Conservation (phyloP, 2,329 filamentous ascomycete species). For the Lithohypha guttulata region DNA sequence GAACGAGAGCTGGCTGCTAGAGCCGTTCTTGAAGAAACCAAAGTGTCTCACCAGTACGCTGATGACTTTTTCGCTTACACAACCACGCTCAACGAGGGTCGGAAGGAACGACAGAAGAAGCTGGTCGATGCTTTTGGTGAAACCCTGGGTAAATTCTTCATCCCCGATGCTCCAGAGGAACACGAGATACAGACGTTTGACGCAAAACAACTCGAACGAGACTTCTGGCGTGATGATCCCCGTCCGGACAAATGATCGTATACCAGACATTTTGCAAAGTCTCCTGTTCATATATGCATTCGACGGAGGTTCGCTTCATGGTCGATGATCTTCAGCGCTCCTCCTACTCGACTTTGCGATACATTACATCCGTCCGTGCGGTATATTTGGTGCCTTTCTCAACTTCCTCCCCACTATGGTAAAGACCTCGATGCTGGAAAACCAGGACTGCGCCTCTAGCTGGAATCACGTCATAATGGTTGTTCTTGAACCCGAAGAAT, state of each 20-base stretch:
- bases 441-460: constrained; percentile 43
- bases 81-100: constrained; percentile 20
- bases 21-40: constrained; percentile 20
- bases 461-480: constrained; percentile 37
- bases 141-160: constrained; percentile 20
- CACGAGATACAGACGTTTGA: constrained; percentile 17
- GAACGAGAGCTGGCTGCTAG: constrained; percentile 35
- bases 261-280: no score
- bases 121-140: constrained; percentile 20
- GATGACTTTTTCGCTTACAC: constrained; percentile 20
- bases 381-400: constrained; percentile 44
- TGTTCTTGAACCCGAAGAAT: constrained; percentile 31
- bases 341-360: constrained; percentile 18
- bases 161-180: constrained; percentile 20
- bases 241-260: constrained; percentile 1
- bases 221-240: constrained; percentile 18
- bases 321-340: neutral
- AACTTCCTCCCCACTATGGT: constrained; percentile 47
- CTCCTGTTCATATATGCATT: no score
- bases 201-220: constrained; percentile 17
- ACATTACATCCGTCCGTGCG: constrained; percentile 48
- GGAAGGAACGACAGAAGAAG: constrained; percentile 18
- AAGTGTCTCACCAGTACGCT: constrained; percentile 17
- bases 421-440: constrained; percentile 44
- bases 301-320: no score